Base-by-base conservation (phyloP, 768 basidiomycete species). In the Kwoniella sp. region DNA sequence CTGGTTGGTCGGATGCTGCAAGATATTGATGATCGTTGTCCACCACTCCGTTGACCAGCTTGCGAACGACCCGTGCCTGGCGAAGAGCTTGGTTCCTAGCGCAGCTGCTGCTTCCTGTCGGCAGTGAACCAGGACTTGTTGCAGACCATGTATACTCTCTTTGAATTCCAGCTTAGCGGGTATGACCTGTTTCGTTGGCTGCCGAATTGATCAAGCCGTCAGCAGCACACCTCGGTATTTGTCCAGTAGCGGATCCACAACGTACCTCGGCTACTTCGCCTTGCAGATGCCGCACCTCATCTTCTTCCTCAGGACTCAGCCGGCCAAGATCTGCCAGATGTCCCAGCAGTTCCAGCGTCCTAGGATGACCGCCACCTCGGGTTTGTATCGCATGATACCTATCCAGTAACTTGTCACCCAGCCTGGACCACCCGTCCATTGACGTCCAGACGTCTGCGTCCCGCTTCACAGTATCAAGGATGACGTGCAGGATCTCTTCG, bases 371-470 rank as follows among this genome's bases (percentile, higher is more conserved):
- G 29, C 37, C 39, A 11, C 59, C 57, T 12, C 43, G 34, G 7
- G 46, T 41, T 22, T 59, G 52, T 14, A 60, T 34, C 5, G 27
- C 14, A 11, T 60, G 51, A 39, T 57, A 56, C 19, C 62, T 42
- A 26, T 61, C 57, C 45, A 70, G 46, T 26, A 67, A 33, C 15
- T 55, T 63, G 36, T 67, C 65, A 23, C 50, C 46, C 8, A 70
- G 38, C 22, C 45, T 32, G 3, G 45, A 39, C 65, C 65, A 67
- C 3, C 65, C 58, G 45, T 70, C 69, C 59, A 63, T 67, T 8
- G 65, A 57, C 0, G 69, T 70, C 65, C 65, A 70, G 1, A 56
- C 41, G 33, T 67, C 69, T 17, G 65, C 69, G 27, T 62, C 60
- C 12, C 69, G 52, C 19, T 42, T 43, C 3, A 67, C 29, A 3